Evolutionary conservation across 805 yeast genomes (phyloP).

Genomic region (Sungouiella thailandica): DNA sequence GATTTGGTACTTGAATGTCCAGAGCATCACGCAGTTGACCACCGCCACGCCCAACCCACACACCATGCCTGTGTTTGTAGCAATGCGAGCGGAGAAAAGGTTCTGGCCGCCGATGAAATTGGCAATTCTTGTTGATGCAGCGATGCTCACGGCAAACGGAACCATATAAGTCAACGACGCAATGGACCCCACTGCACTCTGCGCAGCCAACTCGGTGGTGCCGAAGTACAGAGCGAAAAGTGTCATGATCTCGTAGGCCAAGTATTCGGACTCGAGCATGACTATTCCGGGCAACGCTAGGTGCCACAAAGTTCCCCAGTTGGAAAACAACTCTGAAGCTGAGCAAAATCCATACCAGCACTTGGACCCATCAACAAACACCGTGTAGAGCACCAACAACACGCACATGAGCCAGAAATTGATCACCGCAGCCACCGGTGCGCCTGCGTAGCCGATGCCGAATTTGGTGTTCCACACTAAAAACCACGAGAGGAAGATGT

Average conservation of each 20-base stretch:
- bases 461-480: constrained; percentile 38
- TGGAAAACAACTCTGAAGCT: constrained; percentile 26
- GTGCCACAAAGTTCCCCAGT: constrained; percentile 32
- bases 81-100: constrained; percentile 30
- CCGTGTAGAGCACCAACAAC: constrained; percentile 31
- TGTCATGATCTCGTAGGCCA: constrained; percentile 45
- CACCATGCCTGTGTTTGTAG: constrained; percentile 29
- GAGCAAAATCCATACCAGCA: constrained; percentile 65
- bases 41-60: constrained; percentile 26
- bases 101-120: constrained; percentile 42
- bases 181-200: constrained; percentile 45
- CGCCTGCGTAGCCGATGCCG: constrained; percentile 41
- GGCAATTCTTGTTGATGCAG: constrained; percentile 41
- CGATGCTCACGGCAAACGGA: constrained; percentile 43
- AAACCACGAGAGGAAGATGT: constrained; percentile 35
- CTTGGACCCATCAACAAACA: constrained; percentile 51
- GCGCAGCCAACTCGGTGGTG: constrained; percentile 47
- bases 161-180: constrained; percentile 41
- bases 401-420: constrained; percentile 40
- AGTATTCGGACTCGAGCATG: constrained; percentile 42
- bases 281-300: constrained; percentile 43
- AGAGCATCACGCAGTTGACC: constrained; percentile 42
- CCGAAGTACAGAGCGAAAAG: constrained; percentile 44
- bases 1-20: constrained; percentile 43
- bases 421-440: constrained; percentile 38